Evolutionary conservation across 2,329 filamentous ascomycete species (phyloP).

Genomic region (Falciphora oryzae): DNA sequence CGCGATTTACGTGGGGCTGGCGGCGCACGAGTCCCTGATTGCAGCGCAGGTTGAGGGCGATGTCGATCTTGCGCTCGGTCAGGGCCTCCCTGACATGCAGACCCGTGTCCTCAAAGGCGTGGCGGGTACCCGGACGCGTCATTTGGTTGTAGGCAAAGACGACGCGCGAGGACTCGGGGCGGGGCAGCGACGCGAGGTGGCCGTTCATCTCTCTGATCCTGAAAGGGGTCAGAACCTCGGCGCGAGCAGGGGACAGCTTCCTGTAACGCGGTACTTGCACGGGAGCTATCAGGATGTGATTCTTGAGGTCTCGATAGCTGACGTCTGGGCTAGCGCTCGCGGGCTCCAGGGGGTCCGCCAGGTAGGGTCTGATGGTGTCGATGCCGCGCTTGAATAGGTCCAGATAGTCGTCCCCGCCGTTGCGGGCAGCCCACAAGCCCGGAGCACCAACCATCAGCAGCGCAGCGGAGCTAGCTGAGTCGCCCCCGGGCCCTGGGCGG

Average conservation of each 20-base stretch:
- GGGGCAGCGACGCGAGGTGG: constrained; percentile 38
- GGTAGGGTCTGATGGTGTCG: constrained; percentile 35
- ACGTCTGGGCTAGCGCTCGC: constrained; percentile 3
- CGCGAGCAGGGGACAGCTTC: constrained; percentile 33
- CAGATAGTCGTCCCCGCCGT: constrained; percentile 39
- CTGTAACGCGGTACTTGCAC: constrained; percentile 39
- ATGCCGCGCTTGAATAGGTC: constrained; percentile 40
- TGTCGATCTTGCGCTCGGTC: constrained; percentile 41
- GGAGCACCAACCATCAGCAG: constrained; percentile 47
- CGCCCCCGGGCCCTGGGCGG: constrained; percentile 19
- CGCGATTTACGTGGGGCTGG: constrained; percentile 34
- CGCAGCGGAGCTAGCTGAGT: constrained; percentile 29
- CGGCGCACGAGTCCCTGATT: constrained; percentile 35
- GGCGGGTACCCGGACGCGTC: constrained; percentile 23
- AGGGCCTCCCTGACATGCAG: constrained; percentile 42
- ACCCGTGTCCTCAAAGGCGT: constrained; percentile 39
- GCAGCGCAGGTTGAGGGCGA: constrained; percentile 49
- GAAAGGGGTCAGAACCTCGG: constrained; percentile 37
- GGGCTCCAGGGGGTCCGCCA: constrained; percentile 15
- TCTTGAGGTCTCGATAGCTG: constrained; percentile 15
- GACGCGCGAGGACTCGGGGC: constrained; percentile 35
- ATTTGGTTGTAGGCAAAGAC: constrained; percentile 46
- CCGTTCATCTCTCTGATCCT: constrained; percentile 48
- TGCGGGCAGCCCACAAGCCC: constrained; percentile 49
- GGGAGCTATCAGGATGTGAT: constrained; percentile 24